A percentile compares a stretch with the other conserved stretches of the same genome.
Evolutionary conservation across 306 rosid species (phyloP).

Genomic region (Glycine soja): DNA sequence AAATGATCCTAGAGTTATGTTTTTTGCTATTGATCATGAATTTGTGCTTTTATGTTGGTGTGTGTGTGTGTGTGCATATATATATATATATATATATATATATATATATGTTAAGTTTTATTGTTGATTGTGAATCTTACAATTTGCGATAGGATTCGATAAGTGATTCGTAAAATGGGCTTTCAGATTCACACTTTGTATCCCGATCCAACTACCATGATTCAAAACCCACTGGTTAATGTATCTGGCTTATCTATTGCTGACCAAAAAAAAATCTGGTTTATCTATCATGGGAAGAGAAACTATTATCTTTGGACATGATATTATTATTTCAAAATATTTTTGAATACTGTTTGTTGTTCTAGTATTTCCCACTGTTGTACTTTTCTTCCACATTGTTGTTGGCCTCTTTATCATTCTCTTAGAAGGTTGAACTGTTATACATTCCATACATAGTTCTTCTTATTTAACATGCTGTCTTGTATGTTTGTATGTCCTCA

Average conservation of each 20-base stretch:
- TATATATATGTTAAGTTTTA: not conserved
- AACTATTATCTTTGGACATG: not conserved
- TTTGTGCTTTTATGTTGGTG: not conserved
- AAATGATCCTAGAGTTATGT: not conserved
- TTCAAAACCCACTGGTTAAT: constrained; percentile 20
- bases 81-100: too few relatives aligned
- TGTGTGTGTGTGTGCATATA: too few relatives aligned
- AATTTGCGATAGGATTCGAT: not conserved
- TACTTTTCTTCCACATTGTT: not conserved
- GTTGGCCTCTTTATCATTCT: not conserved
- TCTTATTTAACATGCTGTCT: constrained; percentile 15
- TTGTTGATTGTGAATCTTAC: not conserved
- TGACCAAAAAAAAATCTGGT: not conserved
- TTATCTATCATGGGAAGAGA: constrained; percentile 2
- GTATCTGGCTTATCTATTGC: constrained; percentile 3
- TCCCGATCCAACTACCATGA: too few relatives aligned
- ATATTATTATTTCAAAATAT: constrained; percentile 1
- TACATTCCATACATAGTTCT: not conserved
- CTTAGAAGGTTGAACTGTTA: constrained; percentile 10
- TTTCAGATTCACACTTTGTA: too few relatives aligned
- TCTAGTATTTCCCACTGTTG: not conserved
- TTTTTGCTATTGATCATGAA: not conserved
- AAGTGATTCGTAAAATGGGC: too few relatives aligned
- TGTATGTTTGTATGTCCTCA: constrained; percentile 29
- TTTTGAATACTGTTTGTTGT: constrained; percentile 4